These are phyloP conservation scores for Colletotrichum sp. DNA, from an alignment of 2,329 filamentous ascomycete genomes.

Conservation along the genomic window DNA sequence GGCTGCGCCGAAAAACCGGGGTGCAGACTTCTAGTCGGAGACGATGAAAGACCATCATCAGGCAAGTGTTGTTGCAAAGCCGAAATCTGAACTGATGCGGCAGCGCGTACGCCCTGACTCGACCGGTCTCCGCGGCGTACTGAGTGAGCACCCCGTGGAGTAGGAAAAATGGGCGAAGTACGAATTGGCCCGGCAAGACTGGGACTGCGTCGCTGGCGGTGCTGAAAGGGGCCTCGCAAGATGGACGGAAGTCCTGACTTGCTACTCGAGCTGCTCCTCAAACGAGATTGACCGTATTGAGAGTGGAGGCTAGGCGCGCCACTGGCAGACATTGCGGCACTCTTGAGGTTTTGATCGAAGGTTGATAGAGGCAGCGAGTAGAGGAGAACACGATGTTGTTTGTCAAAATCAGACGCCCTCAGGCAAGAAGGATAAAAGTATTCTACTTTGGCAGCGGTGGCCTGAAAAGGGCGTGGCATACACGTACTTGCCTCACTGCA, in stretches of 20 bases:
- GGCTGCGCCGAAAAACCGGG: not conserved
- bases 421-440: not conserved
- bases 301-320: not conserved
- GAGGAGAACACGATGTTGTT: not conserved
- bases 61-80: not conserved
- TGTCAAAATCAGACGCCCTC: not conserved
- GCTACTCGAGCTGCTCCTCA: not conserved
- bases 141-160: not conserved
- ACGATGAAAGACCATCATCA: not conserved
- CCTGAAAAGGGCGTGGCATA: not conserved
- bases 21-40: not conserved
- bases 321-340: not conserved
- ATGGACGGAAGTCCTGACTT: not conserved
- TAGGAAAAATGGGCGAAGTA: slow-evolving; percentile 4
- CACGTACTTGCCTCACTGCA: not conserved
- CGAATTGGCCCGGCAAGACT: not conserved
- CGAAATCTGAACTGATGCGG: not conserved
- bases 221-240: not conserved
- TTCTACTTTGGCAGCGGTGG: not conserved
- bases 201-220: not conserved
- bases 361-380: not conserved
- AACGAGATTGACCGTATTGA: not conserved
- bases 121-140: not conserved
- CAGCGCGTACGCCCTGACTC: not conserved
- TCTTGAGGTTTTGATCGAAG: not conserved